Evolutionary conservation across 768 basidiomycete genomes (phyloP).

Genomic region (Mycena alexandri): DNA sequence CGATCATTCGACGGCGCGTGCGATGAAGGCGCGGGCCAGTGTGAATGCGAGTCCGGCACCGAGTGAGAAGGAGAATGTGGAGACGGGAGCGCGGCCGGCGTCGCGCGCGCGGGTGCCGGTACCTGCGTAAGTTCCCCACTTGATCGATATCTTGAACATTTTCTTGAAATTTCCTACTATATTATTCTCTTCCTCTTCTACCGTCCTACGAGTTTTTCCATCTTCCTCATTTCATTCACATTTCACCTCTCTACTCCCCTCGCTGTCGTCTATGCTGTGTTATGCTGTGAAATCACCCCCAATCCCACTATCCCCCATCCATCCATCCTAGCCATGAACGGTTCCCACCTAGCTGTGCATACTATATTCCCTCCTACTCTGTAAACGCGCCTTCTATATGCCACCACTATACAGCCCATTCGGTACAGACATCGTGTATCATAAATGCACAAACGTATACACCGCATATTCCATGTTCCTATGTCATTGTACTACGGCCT

Average conservation of each 20-base stretch:
- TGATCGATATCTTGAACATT: conserved; percentile 22
- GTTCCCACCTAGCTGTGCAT: conserved; percentile 9
- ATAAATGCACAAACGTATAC: conserved; percentile 2
- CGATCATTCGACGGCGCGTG: conserved; percentile 50
- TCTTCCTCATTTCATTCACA: not conserved
- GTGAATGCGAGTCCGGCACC: conserved; percentile 52
- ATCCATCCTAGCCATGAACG: conserved; percentile 10
- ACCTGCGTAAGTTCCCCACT: too few species aligned
- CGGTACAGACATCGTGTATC: conserved; percentile 3
- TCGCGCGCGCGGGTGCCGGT: conserved; percentile 41
- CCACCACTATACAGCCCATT: not conserved
- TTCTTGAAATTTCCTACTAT: conserved; percentile 29
- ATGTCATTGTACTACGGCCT: conserved; percentile 1
- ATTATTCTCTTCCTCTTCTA: conserved; percentile 34
- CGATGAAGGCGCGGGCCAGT: conserved; percentile 48
- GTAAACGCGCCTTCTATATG: not conserved
- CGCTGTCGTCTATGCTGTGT: conserved; percentile 36
- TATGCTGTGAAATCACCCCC: conserved; percentile 23
- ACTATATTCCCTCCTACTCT: conserved; percentile 13
- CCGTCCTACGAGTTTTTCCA: not conserved
- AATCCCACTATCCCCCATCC: conserved; percentile 14
- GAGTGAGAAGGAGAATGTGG: conserved; percentile 74
- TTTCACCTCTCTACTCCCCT: not conserved
- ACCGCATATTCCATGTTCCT: conserved; percentile 12
- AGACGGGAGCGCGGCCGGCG: conserved; percentile 32